Evolutionary conservation across 495 filamentous ascomycete genomes (phyloP), one percentile per base, ranked within the genome.

Genomic region (Xylaria sp.): DNA sequence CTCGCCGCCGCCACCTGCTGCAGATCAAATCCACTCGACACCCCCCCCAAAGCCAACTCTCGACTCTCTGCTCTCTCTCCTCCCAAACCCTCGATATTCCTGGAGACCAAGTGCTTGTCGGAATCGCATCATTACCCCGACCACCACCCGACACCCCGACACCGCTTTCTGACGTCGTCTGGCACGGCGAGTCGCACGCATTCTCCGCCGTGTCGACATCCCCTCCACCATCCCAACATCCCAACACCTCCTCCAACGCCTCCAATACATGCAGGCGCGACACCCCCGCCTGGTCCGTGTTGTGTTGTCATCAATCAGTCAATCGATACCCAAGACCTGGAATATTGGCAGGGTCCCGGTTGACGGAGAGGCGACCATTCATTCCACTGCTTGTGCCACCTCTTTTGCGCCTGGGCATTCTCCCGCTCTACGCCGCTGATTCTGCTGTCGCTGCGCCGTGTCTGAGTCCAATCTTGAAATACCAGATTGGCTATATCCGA

Each of bases 211-310:
- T 66, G 68, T 58, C 48, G 68, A 70, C 68, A 9, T 37, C 58
- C 19, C 50, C 21, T n/a, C n/a, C n/a, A n/a, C n/a, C n/a, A n/a
- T n/a, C n/a, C n/a, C n/a, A n/a, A n/a, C n/a, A n/a, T n/a, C n/a
- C n/a, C n/a, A n/a, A n/a, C n/a, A n/a, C n/a, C n/a, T n/a, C n/a
- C n/a, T n/a, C n/a, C n/a, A n/a, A n/a, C n/a, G n/a, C n/a, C 55
- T 19, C 53, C n/a, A 12, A 46, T 41, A 62, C 67, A 41, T 41
- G 57, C 59, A 61, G 68, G 44, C 68, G 58, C 59, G 44, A 63
- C 58, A 37, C 61, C 69, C 69, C 69, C 69, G 69, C 69, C 69
- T 61, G n/a, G n/a, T n/a, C n/a, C n/a, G 69, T 66, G 69, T 61
- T 71, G 69, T 66, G 69, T 66, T 71, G 69, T 71, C 61, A 66